Evolutionary conservation across 2,329 filamentous ascomycete genomes (phyloP), one percentile per base, ranked within the genome.

Genomic region (Fusarium xyrophilum): DNA sequence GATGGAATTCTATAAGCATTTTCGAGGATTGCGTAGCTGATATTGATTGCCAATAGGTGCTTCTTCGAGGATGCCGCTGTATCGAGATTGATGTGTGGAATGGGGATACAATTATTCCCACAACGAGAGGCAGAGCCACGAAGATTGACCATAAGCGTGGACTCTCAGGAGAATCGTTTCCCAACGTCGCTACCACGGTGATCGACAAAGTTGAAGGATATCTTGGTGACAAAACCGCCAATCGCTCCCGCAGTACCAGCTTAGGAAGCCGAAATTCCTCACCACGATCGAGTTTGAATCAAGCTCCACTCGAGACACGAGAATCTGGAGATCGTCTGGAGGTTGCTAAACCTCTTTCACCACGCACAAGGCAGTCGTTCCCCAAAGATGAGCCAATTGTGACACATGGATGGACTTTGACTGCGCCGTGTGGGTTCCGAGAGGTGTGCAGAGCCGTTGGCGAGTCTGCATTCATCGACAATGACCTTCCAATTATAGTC

Each of bases 21-120:
- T 38, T 21, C 4, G n/a, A 46, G 21, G 25, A 23, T 35, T 13
- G 17, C 14, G 46, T 40, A 40, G 25, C 54, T 58, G 25, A 59
- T 60, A 39, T 35, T 19, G 9, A 13, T 25, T 30, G 19, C 30
- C 56, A 53, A 72, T 42, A 92, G 86, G 90, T 91, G 15, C 87
- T 97, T 15, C 83, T 87, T 36, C 86, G 88, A 53, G 92, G 92
- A 48, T 97, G 94, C 75, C 89, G 94, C 65, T 97, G 93, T 75
- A 93, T 97, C 47, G 94, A 97, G 77, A 96, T 97, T 57, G 95
- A 97, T 75, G 93, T 97, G 6, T 97, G 94, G 92, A 92, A 97
- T 77, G 92, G 93, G 15, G 82, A 86, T 65, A 77, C 82, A 21
- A 78, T 77, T 43, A 75, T 78, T 7, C 77, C 76, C 8, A 77